A percentile compares a stretch with the other conserved stretches of the same genome.
These are phyloP conservation scores for Pichia kudriavzevii DNA, from an alignment of 1,139 yeast genomes.

Conservation along the genomic window DNA sequence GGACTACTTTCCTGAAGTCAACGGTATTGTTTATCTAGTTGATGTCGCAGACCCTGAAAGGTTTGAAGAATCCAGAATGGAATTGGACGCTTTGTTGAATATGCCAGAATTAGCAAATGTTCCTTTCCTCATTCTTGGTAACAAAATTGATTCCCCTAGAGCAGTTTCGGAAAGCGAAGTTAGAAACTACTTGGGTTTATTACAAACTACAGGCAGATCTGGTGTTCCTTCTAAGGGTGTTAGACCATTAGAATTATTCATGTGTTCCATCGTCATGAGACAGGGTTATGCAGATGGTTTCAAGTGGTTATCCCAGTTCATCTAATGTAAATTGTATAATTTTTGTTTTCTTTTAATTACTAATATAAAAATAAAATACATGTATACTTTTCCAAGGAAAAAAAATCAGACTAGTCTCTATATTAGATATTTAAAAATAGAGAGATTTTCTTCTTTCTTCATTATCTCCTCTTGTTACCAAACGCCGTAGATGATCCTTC, in stretches of 20 bases:
- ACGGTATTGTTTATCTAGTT: slow-evolving; percentile 92
- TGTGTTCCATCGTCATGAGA: slow-evolving; percentile 97
- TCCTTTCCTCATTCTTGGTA: slow-evolving; percentile 90
- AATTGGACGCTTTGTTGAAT: slow-evolving; percentile 83
- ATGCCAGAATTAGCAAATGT: slow-evolving; percentile 86
- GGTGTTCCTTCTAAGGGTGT: slow-evolving; percentile 64
- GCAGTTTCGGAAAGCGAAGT: slow-evolving; percentile 96
- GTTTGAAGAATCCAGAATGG: slow-evolving; percentile 90
- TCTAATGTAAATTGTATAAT: slow-evolving; percentile 33
- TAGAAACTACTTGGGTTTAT: slow-evolving; percentile 82
- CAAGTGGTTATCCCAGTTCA: slow-evolving; percentile 93
- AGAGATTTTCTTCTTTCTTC: too few relatives aligned
- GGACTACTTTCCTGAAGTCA: slow-evolving; percentile 98
- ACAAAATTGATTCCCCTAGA: slow-evolving; percentile 88
- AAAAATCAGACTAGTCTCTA: too few relatives aligned
- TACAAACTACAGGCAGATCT: slow-evolving; percentile 83
- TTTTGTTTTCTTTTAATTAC: slow-evolving; percentile 1
- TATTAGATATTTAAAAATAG: too few relatives aligned
- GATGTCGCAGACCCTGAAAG: slow-evolving; percentile 97
- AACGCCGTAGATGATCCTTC: slow-evolving; percentile 31
- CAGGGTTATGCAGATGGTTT: slow-evolving; percentile 94
- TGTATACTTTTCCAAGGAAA: neutral
- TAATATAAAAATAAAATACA: neutral
- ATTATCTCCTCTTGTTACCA: slow-evolving; percentile 28
- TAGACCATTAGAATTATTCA: slow-evolving; percentile 92